Conservation (phyloP, 176 grass and related monocot species). For the Neostapfia colusana region DNA sequence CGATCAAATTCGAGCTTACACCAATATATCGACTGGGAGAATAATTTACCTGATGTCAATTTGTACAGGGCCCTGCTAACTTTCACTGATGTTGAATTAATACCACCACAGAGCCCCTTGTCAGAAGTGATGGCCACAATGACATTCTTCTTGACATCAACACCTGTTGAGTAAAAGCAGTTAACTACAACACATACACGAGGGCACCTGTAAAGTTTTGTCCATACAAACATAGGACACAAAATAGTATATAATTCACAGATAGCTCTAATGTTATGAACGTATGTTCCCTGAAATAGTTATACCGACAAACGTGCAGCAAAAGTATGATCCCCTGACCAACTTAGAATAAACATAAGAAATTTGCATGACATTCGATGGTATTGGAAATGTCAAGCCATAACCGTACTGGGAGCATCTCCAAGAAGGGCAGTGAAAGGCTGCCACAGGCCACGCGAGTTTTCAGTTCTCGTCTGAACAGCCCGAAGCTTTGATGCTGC, state of each 20-base stretch:
- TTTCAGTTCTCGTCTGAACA: slow-evolving; percentile 87
- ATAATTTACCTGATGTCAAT: slow-evolving; percentile 68
- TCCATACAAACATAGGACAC: not conserved
- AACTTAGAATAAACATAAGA: too few relatives aligned
- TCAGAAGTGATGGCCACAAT: slow-evolving; percentile 85
- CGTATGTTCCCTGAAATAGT: not conserved
- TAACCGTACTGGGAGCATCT: slow-evolving; percentile 70
- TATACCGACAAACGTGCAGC: not conserved
- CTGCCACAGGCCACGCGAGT: slow-evolving; percentile 91
- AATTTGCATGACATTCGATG: not conserved
- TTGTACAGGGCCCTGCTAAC: slow-evolving; percentile 88
- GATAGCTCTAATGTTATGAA: not conserved
- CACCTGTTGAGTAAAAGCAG: slow-evolving; percentile 51
- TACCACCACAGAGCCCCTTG: slow-evolving; percentile 96
- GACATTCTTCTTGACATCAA: slow-evolving; percentile 94
- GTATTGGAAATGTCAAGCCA: not conserved
- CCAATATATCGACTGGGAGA: not conserved
- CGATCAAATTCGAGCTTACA: not conserved
- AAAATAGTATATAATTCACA: not conserved
- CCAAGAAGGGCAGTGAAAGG: slow-evolving; percentile 94
- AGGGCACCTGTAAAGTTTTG: not conserved
- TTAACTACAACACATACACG: not conserved
- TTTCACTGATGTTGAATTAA: slow-evolving; percentile 94
- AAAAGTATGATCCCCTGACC: not conserved
- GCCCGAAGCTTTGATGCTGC: slow-evolving; percentile 88